Conservation (phyloP, 768 basidiomycete genomes). For the Hygrocybe coccinea region DNA sequence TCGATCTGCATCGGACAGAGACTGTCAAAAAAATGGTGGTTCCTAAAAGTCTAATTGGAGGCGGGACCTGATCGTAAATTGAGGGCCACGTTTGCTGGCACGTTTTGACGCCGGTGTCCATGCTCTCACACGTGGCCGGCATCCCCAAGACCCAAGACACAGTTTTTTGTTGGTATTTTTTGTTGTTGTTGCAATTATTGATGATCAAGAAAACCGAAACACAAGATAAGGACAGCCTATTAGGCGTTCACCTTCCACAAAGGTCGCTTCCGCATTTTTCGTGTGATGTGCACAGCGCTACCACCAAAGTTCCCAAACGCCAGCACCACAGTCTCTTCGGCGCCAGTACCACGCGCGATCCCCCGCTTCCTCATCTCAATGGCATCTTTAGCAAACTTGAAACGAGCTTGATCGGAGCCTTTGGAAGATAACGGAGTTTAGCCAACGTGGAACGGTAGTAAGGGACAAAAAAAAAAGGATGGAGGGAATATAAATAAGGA, state of each 20-base stretch:
- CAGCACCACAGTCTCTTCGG: constrained; percentile 87
- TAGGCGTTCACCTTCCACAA: constrained; percentile 80
- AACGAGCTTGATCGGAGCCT: constrained; percentile 82
- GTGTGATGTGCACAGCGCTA: constrained; percentile 81
- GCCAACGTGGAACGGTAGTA: constrained; percentile 16
- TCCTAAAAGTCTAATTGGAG: constrained; percentile 12
- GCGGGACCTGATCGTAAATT: constrained; percentile 8
- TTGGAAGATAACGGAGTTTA: background rate
- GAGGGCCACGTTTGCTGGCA: background rate
- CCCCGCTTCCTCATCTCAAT: constrained; percentile 78
- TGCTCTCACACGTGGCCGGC: no score
- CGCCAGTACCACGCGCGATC: constrained; percentile 63
- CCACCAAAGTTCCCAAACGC: constrained; percentile 73
- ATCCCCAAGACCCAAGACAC: no score
- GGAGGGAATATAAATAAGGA: background rate
- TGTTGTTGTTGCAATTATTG: no score
- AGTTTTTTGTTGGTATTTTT: no score
- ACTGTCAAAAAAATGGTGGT: constrained; percentile 3
- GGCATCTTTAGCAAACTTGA: constrained; percentile 88
- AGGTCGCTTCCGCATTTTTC: constrained; percentile 79
- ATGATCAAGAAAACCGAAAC: no score
- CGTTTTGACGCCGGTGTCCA: background rate
- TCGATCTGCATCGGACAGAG: background rate
- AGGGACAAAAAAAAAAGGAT: background rate
- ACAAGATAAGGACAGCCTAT: no score